phyloP scores from a whole-genome alignment of 495 filamentous ascomycete genomes.

The Podospora sp. region DNA sequence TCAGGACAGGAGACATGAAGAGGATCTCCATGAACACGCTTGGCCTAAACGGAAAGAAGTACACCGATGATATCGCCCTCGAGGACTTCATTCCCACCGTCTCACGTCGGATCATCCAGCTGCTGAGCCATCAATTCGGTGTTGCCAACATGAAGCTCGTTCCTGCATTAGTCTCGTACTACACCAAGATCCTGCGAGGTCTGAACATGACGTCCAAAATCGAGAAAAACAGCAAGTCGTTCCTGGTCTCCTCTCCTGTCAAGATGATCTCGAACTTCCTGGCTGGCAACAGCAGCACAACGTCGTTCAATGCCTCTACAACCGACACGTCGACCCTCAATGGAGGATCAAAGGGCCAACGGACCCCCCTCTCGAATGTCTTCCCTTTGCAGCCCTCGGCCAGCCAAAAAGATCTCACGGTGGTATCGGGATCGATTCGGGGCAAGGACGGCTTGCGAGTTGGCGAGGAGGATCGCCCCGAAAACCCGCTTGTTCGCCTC shows the following conservation, averaged over 20 bases:
- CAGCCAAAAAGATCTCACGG: constrained; percentile 48
- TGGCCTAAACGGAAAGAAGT: constrained; percentile 62
- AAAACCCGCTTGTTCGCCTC: constrained; percentile 65
- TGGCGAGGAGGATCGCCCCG: constrained; percentile 49
- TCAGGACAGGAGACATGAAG: constrained; percentile 46
- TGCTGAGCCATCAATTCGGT: constrained; percentile 69
- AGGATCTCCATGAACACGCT: constrained; percentile 58
- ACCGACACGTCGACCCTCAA: constrained; percentile 22
- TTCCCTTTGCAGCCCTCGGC: constrained; percentile 34
- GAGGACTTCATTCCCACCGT: constrained; percentile 71
- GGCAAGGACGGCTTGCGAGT: constrained; percentile 52
- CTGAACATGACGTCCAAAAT: constrained; percentile 65
- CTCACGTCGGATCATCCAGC: constrained; percentile 52
- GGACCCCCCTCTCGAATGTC: constrained; percentile 41
- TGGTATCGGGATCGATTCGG: constrained; percentile 49
- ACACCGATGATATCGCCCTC: constrained; percentile 66
- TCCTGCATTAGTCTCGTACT: constrained; percentile 62
- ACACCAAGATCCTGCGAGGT: constrained; percentile 74
- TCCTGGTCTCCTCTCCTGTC: constrained; percentile 80
- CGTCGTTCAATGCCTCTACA: constrained; percentile 24
- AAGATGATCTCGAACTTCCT: constrained; percentile 88
- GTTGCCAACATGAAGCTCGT: constrained; percentile 69
- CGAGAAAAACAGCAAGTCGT: constrained; percentile 59
- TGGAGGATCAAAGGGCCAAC: constrained; percentile 38
- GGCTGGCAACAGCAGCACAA: constrained; percentile 47